phyloP scores from a whole-genome alignment of 1,284 basidiomycete species.

The Caloboletus firmus region DNA sequence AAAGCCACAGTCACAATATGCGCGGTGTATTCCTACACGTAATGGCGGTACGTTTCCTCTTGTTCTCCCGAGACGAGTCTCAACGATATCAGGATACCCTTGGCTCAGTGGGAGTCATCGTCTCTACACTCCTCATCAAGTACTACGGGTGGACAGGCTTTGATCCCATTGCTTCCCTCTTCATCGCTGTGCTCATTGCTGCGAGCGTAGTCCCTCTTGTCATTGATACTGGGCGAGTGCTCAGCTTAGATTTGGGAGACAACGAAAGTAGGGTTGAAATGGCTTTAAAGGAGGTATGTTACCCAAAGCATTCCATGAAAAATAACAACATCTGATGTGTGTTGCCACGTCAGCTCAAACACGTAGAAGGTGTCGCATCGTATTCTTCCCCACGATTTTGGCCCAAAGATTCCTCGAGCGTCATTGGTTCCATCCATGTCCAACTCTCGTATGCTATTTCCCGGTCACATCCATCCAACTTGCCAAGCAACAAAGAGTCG shows the following conservation, averaged over 20 bases:
- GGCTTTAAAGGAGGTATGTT: slow-evolving; percentile 73
- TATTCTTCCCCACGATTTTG: slow-evolving; percentile 89
- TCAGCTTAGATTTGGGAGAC: slow-evolving; percentile 83
- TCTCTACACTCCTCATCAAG: slow-evolving; percentile 94
- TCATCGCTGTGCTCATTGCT: slow-evolving; percentile 94
- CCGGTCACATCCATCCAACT: slow-evolving; percentile 47
- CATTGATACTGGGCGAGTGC: slow-evolving; percentile 86
- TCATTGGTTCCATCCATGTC: slow-evolving; percentile 91
- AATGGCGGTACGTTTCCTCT: slow-evolving; percentile 66
- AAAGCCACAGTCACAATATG: slow-evolving; percentile 97
- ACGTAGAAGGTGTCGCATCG: slow-evolving; percentile 76
- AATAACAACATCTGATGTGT: slow-evolving; percentile 28
- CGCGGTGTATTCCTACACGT: slow-evolving; percentile 96
- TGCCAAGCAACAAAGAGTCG: slow-evolving; percentile 51
- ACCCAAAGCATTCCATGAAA: background rate
- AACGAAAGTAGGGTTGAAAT: slow-evolving; percentile 64
- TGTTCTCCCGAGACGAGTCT: slow-evolving; percentile 10
- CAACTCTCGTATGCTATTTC: slow-evolving; percentile 57
- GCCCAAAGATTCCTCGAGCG: slow-evolving; percentile 86
- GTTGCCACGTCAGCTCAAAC: slow-evolving; percentile 44
- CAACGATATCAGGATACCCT: slow-evolving; percentile 66
- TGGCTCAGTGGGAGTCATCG: slow-evolving; percentile 97
- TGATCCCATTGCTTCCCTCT: slow-evolving; percentile 96
- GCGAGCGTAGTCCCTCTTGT: slow-evolving; percentile 95
- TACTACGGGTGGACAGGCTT: slow-evolving; percentile 99